Base-by-base conservation (phyloP, 805 yeast genomes). In the Wickerhamomyces rabaulensis region DNA sequence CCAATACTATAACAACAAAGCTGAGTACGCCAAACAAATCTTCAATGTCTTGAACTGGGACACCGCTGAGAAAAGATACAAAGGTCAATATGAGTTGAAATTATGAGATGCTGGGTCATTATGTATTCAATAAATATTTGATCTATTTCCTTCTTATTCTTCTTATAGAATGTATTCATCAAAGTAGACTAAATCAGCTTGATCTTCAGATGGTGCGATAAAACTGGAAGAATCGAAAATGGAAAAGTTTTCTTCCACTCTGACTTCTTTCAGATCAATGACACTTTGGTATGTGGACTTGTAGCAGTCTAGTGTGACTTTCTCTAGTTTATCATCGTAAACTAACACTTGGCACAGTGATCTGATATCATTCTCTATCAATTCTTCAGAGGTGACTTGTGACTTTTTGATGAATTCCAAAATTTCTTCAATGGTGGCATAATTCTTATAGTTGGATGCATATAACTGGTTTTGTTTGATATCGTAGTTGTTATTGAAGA, bases 311-410 rank as follows among this genome's bases (percentile, higher is more conserved):
- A 78, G 70, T 38, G 74, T 73, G 3, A 80, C 71, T 46, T 74
- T 70, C 60, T 90, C 97, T 43, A 94, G 62, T 63, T 83, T 86
- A 57, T 90, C 96, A 58, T 94, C 99, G 64, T 75, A 88, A 1
- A 85, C 80, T 40, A 94, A 68, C 15, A 94, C 97, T 52, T 90
- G 95, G 63, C 97, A 89, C 20, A 94, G 69, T 0, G 95, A 73
- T 47, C 90, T 73, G 41, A 94, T 82, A 62, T 94, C 95, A 33
- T 77, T 71, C 19, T 78, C 70, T 3, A 80, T 79, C 49, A 94
- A 74, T 44, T 91, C 96, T 19, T 89, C 91, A 33, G 84, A 79
- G 9, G 97, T 84, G 48, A 94, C 84, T 44, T 85, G 84, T 35
- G 86, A 78, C 16, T 75, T 68, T 12, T 75, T 69, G 33, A 94